phyloP scores from a whole-genome alignment of 805 yeast species.

The Ascoidea rubescens region DNA sequence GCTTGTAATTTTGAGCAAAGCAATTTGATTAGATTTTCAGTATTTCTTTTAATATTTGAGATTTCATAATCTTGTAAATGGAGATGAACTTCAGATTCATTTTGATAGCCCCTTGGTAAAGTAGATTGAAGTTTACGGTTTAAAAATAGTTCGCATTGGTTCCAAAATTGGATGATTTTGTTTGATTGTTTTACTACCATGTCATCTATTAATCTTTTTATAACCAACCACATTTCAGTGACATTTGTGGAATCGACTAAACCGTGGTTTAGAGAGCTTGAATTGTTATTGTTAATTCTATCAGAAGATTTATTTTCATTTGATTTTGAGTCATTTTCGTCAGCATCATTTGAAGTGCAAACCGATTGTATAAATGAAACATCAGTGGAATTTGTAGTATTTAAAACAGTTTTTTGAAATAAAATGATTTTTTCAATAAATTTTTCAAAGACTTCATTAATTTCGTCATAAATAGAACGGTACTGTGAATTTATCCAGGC shows the following conservation, averaged over 20 bases:
- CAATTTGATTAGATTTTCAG: slow-evolving; percentile 24
- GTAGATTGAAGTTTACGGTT: slow-evolving; percentile 30
- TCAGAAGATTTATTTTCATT: slow-evolving; percentile 2
- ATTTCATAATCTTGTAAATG: slow-evolving; percentile 29
- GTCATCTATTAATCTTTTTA: slow-evolving; percentile 27
- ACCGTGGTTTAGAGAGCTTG: slow-evolving; percentile 12
- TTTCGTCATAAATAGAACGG: slow-evolving; percentile 22
- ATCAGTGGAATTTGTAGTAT: slow-evolving; percentile 22
- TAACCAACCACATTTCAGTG: slow-evolving; percentile 44
- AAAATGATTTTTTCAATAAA: slow-evolving; percentile 25
- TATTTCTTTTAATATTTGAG: slow-evolving; percentile 23
- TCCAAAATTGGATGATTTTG: slow-evolving; percentile 37
- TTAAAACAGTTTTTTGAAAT: slow-evolving; percentile 25
- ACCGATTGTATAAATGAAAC: slow-evolving; percentile 18
- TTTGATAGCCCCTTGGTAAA: slow-evolving; percentile 26
- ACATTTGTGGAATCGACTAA: slow-evolving; percentile 39
- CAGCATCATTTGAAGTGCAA: slow-evolving; percentile 7
- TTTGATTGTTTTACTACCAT: slow-evolving; percentile 22
- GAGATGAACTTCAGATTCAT: slow-evolving; percentile 23
- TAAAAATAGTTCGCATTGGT: slow-evolving; percentile 37
- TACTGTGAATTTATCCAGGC: slow-evolving; percentile 46
- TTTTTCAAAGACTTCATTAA: slow-evolving; percentile 28
- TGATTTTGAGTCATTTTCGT: slow-evolving; percentile 3
- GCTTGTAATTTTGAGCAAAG: slow-evolving; percentile 17
- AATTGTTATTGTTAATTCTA: slow-evolving; percentile 7